Conservation (phyloP, 2,329 filamentous ascomycete species). For the Daldinia sp. region DNA sequence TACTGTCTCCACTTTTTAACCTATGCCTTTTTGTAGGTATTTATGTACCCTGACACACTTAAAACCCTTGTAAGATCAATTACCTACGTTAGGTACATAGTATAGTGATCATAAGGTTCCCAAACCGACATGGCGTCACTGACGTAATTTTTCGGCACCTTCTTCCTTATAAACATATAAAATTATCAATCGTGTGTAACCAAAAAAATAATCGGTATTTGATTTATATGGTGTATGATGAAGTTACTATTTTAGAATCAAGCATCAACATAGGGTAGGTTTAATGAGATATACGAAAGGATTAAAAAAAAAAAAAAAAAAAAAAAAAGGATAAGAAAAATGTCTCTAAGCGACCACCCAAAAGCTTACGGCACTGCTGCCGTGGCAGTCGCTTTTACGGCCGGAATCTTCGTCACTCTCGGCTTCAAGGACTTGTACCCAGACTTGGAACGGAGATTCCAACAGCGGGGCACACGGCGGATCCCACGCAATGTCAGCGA, state of each 20-base stretch:
- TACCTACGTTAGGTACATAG: background rate
- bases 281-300: background rate
- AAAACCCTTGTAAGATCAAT: background rate
- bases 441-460: constrained; percentile 73
- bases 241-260: background rate
- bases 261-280: background rate
- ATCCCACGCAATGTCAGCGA: constrained; percentile 13
- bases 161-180: background rate
- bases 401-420: constrained; percentile 77
- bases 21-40: background rate
- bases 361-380: constrained; percentile 71
- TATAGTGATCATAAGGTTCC: background rate
- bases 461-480: constrained; percentile 51
- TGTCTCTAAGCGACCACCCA: constrained; percentile 69
- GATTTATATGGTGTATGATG: background rate
- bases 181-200: background rate
- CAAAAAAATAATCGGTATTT: background rate
- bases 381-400: constrained; percentile 75
- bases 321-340: constrained; percentile 44
- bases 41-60: background rate
- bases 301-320: background rate
- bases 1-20: constrained; percentile 31
- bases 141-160: background rate
- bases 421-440: constrained; percentile 83
- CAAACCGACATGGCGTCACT: background rate